phyloP scores from a whole-genome alignment of 108 stramenopile genomes.

The Fragilaria radians region DNA sequence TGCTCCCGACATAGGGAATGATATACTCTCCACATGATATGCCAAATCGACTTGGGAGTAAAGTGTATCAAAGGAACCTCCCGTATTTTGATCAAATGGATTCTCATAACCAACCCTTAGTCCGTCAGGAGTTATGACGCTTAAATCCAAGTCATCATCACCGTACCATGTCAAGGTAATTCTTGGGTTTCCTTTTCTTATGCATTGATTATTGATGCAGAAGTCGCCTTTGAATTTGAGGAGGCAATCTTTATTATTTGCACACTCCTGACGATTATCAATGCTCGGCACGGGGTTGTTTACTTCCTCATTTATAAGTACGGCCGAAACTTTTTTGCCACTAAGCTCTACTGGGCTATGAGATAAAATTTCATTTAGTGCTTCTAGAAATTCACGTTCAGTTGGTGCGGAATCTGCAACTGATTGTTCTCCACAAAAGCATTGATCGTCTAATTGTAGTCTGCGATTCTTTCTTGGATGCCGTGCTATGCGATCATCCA shows the following conservation, averaged over 20 bases:
- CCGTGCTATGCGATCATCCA: neutral
- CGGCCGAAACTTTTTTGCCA: neutral
- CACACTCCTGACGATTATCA: neutral
- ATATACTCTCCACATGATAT: conserved; percentile 1
- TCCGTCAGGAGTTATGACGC: neutral
- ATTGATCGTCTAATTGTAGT: neutral
- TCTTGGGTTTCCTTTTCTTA: conserved; percentile 4
- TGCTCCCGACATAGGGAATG: conserved; percentile 2
- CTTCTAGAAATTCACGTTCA: neutral
- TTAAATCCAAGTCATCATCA: conserved; percentile 2
- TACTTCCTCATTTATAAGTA: neutral
- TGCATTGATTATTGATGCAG: neutral
- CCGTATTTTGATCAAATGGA: neutral
- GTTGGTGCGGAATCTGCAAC: neutral
- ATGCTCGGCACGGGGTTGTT: neutral
- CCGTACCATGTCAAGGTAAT: conserved; percentile 24
- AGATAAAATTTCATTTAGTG: neutral
- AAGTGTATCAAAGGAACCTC: conserved; percentile 2
- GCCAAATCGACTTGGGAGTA: neutral
- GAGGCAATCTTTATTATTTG: neutral
- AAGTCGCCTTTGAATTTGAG: neutral
- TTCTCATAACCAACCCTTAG: neutral
- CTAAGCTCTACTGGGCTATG: neutral
- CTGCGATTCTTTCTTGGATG: neutral
- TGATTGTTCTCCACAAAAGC: neutral